Conservation (phyloP, 2,329 filamentous ascomycete genomes). For the Fonsecaea monophora region DNA sequence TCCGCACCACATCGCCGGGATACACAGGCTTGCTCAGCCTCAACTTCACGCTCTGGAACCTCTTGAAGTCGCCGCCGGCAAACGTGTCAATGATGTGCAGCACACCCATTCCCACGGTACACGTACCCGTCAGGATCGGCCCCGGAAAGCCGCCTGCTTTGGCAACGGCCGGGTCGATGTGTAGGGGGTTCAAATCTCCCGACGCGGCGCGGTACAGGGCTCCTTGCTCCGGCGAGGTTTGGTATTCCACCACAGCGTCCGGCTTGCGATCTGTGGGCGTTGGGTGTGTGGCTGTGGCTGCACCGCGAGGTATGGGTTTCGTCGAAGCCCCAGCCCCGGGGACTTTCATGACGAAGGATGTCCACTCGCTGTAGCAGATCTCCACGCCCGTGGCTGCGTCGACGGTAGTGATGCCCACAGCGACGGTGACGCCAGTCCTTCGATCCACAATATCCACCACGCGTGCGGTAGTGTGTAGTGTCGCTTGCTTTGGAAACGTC, state of each 20-base stretch:
- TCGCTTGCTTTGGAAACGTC: constrained; percentile 20
- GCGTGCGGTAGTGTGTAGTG: constrained; percentile 17
- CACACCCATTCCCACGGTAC: constrained; percentile 32
- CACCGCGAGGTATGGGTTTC: constrained; percentile 4
- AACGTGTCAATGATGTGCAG: constrained; percentile 28
- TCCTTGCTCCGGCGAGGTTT: constrained; percentile 24
- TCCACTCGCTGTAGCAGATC: constrained; percentile 34
- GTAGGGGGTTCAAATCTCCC: constrained; percentile 32
- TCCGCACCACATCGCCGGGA: constrained; percentile 28
- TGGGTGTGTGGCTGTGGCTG: constrained; percentile 4
- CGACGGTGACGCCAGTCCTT: constrained; percentile 26
- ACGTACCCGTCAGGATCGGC: constrained; percentile 30
- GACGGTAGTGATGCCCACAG: constrained; percentile 27
- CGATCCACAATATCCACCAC: constrained; percentile 30
- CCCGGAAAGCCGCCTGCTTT: constrained; percentile 26
- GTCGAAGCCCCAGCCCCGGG: constrained; percentile 23
- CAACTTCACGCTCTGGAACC: constrained; percentile 28
- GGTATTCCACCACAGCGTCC: constrained; percentile 20
- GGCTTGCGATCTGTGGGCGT: constrained; percentile 14
- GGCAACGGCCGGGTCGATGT: constrained; percentile 28
- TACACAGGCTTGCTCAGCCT: constrained; percentile 31
- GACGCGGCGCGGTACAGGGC: constrained; percentile 31
- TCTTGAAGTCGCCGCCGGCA: constrained; percentile 17
- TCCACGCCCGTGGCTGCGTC: constrained; percentile 16
- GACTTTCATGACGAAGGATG: constrained; percentile 28